Base-by-base conservation (phyloP, 1,139 yeast species). In the Blastobotrys capitulatus region DNA sequence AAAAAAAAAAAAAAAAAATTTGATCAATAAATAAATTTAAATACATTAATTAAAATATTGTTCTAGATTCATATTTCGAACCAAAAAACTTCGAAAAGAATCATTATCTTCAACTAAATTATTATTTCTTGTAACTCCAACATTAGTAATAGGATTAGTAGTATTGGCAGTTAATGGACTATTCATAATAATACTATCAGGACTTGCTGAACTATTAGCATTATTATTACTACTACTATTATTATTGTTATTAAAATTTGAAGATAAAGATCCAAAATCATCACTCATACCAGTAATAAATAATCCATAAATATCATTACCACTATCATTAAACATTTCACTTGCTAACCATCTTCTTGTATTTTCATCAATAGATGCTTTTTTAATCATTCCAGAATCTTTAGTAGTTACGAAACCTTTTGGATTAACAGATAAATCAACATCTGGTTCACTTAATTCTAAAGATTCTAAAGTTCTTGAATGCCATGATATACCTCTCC, bases 401-500 rank as follows among this genome's bases (percentile, higher is more conserved):
- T 46, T 46, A 4, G 62, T 60, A 38, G 49, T 52, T 18, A 60
- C 54, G 35, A 48, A 44, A 12, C 58, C 57, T 29, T 54, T 57
- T n/a, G 61, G 47, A 27, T 49, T 51, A 15, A 52, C 55, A 5
- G 57, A 52, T 35, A 62, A 55, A 44, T 62, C 65, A 16, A 62
- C 65, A 40, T 62, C 65, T 5, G 60, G 61, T 47, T 62, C 65
- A 1, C 57, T 51, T 1, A 62, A 60, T 10, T 58, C 64, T 25
- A 61, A 46, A 8, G 65, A 62, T 36, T 60, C 64, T 32, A 62
- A 51, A 19, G 57, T 57, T 25, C 55, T 49, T 20, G 58, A 52
- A 19, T 58, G 62, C 65, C 65, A 62, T 16, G 62, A 59, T 7
- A 60, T 60, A 5, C 65, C 65, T 5, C 56, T 47, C 65, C 65